phyloP scores from a whole-genome alignment of 1,139 yeast species.

The Debaryomyces fabryi region DNA sequence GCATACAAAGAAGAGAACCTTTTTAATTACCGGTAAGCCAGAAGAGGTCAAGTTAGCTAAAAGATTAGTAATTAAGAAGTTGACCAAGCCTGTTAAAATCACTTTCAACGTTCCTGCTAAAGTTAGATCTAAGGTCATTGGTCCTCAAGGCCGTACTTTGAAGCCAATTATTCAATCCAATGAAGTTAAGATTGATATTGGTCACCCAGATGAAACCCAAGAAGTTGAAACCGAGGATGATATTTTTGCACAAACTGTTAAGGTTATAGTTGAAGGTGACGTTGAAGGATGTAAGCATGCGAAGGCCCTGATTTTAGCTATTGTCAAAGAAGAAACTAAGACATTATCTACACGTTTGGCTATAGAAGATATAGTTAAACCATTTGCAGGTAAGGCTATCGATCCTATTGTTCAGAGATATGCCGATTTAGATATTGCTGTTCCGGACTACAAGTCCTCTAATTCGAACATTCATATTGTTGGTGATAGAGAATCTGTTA shows the following conservation, averaged over 20 bases:
- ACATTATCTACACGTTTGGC: conserved; percentile 51
- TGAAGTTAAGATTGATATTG: conserved; percentile 77
- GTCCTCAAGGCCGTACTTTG: conserved; percentile 83
- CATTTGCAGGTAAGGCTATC: conserved; percentile 49
- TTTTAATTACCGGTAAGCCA: conserved; percentile 78
- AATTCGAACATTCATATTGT: conserved; percentile 42
- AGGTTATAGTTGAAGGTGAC: conserved; percentile 79
- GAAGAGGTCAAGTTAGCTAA: conserved; percentile 72
- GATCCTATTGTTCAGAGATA: conserved; percentile 25
- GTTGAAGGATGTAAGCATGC: conserved; percentile 81
- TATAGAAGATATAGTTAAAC: conserved; percentile 50
- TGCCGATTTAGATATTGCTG: conserved; percentile 32
- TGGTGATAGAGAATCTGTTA: conserved; percentile 67
- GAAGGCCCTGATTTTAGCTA: conserved; percentile 65
- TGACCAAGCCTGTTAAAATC: conserved; percentile 72
- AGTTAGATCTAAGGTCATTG: conserved; percentile 81
- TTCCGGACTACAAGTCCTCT: conserved; percentile 35
- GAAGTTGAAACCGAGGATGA: conserved; percentile 40
- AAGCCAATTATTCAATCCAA: conserved; percentile 75
- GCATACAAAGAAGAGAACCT: conserved; percentile 79
- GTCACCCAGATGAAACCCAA: conserved; percentile 38
- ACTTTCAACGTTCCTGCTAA: conserved; percentile 74
- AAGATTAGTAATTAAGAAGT: conserved; percentile 72
- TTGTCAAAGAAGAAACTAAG: conserved; percentile 77
- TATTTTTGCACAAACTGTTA: conserved; percentile 55